Evolutionary conservation across 1,139 yeast species (phyloP).

Genomic region (Lipomyces yarrowii): DNA sequence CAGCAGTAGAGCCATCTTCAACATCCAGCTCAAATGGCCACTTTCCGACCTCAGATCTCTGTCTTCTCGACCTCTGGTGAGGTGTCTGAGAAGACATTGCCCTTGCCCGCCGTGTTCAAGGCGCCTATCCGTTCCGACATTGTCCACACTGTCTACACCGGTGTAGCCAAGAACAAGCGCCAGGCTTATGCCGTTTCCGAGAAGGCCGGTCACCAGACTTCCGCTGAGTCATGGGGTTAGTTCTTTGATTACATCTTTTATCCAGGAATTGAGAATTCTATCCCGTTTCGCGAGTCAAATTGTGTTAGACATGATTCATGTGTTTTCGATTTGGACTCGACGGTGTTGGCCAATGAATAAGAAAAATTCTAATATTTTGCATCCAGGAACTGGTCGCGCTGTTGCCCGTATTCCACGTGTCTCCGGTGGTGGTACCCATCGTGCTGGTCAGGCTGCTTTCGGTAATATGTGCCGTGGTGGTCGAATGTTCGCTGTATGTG

Average conservation of each 20-base stretch:
- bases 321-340: neutral
- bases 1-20: conserved; percentile 4
- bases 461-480: conserved; percentile 99
- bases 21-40: conserved; percentile 22
- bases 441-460: conserved; percentile 99
- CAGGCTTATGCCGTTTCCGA: conserved; percentile 99
- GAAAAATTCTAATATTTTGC: neutral
- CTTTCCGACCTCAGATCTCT: conserved; percentile 56
- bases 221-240: conserved; percentile 98
- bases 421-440: conserved; percentile 99
- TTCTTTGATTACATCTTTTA: neutral
- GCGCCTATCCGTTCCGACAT: conserved; percentile 99
- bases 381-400: conserved; percentile 90
- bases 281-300: neutral
- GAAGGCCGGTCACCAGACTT: conserved; percentile 99
- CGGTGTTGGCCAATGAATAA: neutral
- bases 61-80: conserved; percentile 89
- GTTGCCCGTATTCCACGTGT: conserved; percentile 99
- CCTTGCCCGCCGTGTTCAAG: conserved; percentile 97
- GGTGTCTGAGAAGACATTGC: conserved; percentile 79
- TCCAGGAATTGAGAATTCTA: neutral
- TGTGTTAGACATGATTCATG: neutral
- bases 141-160: conserved; percentile 97
- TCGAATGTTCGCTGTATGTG: conserved; percentile 87
- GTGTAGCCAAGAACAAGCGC: conserved; percentile 99